A percentile compares a stretch with the other conserved stretches of the same genome.
phyloP scores from a whole-genome alignment of 352 stramenopile genomes.

The Globisporangium paroecandrum region DNA sequence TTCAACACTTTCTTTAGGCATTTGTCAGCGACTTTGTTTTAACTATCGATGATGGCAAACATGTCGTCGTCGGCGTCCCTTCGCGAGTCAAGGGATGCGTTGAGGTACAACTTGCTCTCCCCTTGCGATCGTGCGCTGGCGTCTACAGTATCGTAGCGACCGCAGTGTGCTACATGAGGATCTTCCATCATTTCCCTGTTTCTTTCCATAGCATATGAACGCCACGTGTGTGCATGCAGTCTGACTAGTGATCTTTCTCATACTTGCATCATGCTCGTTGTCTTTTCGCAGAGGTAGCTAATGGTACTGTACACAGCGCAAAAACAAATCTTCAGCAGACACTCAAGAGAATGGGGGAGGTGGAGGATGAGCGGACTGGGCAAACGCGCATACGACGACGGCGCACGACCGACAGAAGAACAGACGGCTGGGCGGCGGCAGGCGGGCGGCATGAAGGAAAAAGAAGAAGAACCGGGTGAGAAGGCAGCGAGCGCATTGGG shows the following conservation, averaged over 20 bases:
- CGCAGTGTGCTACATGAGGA: background rate
- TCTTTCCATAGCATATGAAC: background rate
- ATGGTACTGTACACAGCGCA: background rate
- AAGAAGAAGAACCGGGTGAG: background rate
- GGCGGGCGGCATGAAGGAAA: background rate
- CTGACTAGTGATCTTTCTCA: background rate
- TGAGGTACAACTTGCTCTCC: background rate
- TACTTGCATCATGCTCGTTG: background rate
- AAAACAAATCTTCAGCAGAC: constrained; percentile 6
- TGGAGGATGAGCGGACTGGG: background rate
- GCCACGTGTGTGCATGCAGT: background rate
- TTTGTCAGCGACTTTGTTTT: background rate
- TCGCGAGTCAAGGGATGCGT: background rate
- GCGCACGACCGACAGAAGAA: constrained; percentile 2
- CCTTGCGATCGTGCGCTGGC: background rate
- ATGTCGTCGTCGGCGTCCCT: constrained; percentile 3
- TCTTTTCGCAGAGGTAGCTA: background rate
- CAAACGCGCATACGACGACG: background rate
- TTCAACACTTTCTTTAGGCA: background rate
- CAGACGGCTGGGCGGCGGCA: background rate
- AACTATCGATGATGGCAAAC: background rate
- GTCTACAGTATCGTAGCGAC: constrained; percentile 8
- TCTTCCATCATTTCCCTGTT: constrained; percentile 5
- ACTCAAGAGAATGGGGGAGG: background rate
- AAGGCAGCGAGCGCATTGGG: background rate